Conservation (phyloP, 2,329 filamentous ascomycete genomes). For the Fusarium annulatum region DNA sequence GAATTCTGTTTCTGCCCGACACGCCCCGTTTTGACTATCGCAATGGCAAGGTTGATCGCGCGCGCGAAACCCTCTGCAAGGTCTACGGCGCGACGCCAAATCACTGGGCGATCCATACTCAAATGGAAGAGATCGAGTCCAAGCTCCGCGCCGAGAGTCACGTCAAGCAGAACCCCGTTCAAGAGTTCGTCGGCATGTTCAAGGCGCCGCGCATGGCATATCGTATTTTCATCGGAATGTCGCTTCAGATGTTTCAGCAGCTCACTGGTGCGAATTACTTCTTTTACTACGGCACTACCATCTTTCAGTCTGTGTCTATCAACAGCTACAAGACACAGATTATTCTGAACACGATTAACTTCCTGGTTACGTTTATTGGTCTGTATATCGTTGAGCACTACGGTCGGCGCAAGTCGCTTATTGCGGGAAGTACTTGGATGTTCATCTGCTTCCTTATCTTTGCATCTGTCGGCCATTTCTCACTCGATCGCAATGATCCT, state of each 20-base stretch:
- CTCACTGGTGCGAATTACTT: slow-evolving; percentile 75
- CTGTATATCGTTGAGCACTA: slow-evolving; percentile 77
- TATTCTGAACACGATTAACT: slow-evolving; percentile 75
- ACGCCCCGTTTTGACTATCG: slow-evolving; percentile 64
- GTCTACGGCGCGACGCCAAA: slow-evolving; percentile 59
- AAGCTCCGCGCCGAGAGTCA: slow-evolving; percentile 62
- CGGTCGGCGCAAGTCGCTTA: slow-evolving; percentile 72
- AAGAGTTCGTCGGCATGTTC: slow-evolving; percentile 69
- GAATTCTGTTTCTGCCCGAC: slow-evolving; percentile 63
- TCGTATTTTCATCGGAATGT: slow-evolving; percentile 68
- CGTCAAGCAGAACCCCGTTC: slow-evolving; percentile 54
- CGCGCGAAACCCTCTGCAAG: slow-evolving; percentile 59
- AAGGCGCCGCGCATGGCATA: slow-evolving; percentile 72
- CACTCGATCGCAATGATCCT: slow-evolving; percentile 53
- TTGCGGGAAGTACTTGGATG: slow-evolving; percentile 71
- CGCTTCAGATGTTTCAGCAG: slow-evolving; percentile 74
- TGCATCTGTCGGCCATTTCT: slow-evolving; percentile 63
- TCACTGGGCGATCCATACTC: slow-evolving; percentile 58
- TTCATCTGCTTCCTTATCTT: slow-evolving; percentile 69
- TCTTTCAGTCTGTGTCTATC: slow-evolving; percentile 58
- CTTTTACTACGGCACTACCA: slow-evolving; percentile 71
- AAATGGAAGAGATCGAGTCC: slow-evolving; percentile 64
- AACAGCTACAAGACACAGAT: slow-evolving; percentile 75
- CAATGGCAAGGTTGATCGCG: slow-evolving; percentile 58
- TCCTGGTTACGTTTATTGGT: slow-evolving; percentile 73